phyloP scores from a whole-genome alignment of 1,139 yeast genomes.

The Kodamaea derodonti region DNA sequence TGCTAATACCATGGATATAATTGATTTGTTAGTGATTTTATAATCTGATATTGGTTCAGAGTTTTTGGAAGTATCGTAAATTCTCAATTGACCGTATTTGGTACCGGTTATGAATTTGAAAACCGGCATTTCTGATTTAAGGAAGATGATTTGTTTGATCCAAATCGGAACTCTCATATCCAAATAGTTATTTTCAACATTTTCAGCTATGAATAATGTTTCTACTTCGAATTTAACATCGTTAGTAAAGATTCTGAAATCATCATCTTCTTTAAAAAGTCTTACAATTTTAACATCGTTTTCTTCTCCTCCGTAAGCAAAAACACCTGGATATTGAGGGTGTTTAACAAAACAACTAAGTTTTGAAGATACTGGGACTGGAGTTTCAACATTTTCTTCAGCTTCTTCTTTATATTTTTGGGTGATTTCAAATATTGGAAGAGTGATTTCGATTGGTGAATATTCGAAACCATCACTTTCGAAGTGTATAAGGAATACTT shows the following conservation, averaged over 20 bases:
- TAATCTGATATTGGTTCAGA: conserved; percentile 53
- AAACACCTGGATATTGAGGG: conserved; percentile 41
- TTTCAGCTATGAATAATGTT: conserved; percentile 51
- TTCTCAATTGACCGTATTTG: conserved; percentile 62
- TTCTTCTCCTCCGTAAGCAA: conserved; percentile 76
- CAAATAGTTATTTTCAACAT: conserved; percentile 63
- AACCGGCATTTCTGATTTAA: conserved; percentile 23
- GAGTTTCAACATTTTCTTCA: too few species aligned
- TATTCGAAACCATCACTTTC: conserved; percentile 24
- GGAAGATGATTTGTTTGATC: conserved; percentile 50
- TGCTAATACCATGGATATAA: conserved; percentile 36
- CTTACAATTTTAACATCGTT: conserved; percentile 55
- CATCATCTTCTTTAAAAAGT: conserved; percentile 27
- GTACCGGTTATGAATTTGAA: conserved; percentile 62
- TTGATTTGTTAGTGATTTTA: conserved; percentile 47
- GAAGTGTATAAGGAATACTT: conserved; percentile 39
- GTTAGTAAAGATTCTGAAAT: conserved; percentile 15
- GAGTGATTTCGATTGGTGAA: conserved; percentile 26
- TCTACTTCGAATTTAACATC: conserved; percentile 19
- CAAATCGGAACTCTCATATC: conserved; percentile 68
- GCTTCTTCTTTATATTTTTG: too few species aligned
- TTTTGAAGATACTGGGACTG: conserved; percentile 39
- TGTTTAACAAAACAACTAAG: conserved; percentile 46
- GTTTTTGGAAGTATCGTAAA: conserved; percentile 58
- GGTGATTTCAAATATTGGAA: too few species aligned